These are phyloP conservation scores for Trichosanthes cucumerina DNA, from an alignment of 306 rosid species.

Conservation along the genomic window DNA sequence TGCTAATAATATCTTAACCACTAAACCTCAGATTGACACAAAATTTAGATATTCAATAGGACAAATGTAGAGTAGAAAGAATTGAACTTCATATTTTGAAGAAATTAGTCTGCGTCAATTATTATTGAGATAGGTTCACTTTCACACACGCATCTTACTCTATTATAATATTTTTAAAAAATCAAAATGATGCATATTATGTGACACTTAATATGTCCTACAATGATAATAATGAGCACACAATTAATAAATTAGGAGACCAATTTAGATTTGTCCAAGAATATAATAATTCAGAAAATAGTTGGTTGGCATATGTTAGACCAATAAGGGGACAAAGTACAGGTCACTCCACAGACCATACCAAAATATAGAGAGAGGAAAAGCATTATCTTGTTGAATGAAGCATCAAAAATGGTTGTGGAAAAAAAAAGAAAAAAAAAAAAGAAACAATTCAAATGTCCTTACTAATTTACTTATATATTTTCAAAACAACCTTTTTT, in stretches of 20 bases:
- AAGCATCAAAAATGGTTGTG: background rate
- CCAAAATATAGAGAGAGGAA: background rate
- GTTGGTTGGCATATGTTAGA: background rate
- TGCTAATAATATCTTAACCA: too few species aligned
- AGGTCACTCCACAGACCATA: background rate
- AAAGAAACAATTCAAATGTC: background rate
- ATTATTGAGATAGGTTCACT: too few species aligned
- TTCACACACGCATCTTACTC: too few species aligned
- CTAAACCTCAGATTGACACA: too few species aligned
- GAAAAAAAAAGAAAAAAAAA: background rate
- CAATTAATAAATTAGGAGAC: background rate
- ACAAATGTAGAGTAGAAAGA: too few species aligned
- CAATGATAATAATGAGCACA: background rate
- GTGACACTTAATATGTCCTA: background rate
- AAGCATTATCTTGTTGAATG: background rate
- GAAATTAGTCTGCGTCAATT: too few species aligned
- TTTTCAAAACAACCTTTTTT: background rate
- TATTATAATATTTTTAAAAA: background rate
- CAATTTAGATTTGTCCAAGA: conserved; percentile 1
- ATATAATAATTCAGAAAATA: background rate
- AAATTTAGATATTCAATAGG: too few species aligned
- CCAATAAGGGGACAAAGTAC: conserved; percentile 7
- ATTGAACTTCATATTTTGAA: too few species aligned
- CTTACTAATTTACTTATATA: background rate
- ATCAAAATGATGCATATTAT: background rate